Conservation (phyloP, 306 rosid species). For the Calophaca sinica region DNA sequence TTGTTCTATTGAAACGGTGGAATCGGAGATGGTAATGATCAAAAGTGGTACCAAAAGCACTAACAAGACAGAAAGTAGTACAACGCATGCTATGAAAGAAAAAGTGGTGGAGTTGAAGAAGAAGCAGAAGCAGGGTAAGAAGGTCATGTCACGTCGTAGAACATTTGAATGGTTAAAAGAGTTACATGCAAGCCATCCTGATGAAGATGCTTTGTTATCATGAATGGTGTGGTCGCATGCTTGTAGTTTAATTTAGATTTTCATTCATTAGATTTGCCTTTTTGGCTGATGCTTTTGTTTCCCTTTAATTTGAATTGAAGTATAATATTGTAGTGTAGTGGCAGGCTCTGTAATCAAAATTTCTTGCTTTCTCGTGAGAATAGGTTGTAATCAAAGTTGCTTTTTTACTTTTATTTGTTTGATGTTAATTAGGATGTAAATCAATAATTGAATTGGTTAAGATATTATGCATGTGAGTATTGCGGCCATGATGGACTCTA, state of each 20-base stretch:
- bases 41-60: slow-evolving; percentile 46
- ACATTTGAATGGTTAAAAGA: slow-evolving; percentile 79
- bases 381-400: slow-evolving; percentile 36
- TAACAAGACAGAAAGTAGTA: slow-evolving; percentile 47
- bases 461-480: slow-evolving; percentile 22
- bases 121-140: slow-evolving; percentile 62
- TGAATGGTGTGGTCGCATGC: slow-evolving; percentile 19
- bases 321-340: slow-evolving; percentile 47
- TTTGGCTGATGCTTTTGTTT: slow-evolving; percentile 25
- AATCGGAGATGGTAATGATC: slow-evolving; percentile 43
- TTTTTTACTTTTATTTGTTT: not conserved
- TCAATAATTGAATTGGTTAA: slow-evolving; percentile 42
- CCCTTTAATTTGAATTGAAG: slow-evolving; percentile 58
- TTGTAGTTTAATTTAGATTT: slow-evolving; percentile 34
- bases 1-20: slow-evolving; percentile 65
- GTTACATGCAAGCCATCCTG: slow-evolving; percentile 63
- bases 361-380: slow-evolving; percentile 47
- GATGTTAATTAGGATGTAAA: slow-evolving; percentile 12
- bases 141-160: slow-evolving; percentile 75
- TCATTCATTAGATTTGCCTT: slow-evolving; percentile 34
- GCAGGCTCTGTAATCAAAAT: slow-evolving; percentile 51
- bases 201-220: slow-evolving; percentile 48
- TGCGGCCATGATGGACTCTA: slow-evolving; percentile 43
- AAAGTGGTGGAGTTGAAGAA: slow-evolving; percentile 57
- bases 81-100: slow-evolving; percentile 59